phyloP scores from a whole-genome alignment of 495 filamentous ascomycete genomes.

The Penicillium coprophilum region DNA sequence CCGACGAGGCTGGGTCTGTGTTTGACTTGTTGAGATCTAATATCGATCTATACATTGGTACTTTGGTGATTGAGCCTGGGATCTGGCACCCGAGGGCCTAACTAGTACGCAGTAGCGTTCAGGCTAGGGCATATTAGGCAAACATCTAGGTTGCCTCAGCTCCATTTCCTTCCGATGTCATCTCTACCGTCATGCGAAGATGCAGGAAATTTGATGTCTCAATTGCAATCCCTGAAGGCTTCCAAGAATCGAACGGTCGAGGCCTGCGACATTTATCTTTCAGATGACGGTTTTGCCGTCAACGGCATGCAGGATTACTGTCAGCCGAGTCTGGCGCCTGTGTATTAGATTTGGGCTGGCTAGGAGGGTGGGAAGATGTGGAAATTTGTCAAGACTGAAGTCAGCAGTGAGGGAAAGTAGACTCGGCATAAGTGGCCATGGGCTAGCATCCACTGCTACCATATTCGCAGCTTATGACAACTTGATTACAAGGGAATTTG shows the following conservation, averaged over 20 bases:
- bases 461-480: neutral
- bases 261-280: neutral
- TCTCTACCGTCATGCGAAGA: slow-evolving; percentile 10
- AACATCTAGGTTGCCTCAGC: neutral
- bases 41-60: slow-evolving; percentile 11
- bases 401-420: neutral
- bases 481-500: neutral
- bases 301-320: neutral
- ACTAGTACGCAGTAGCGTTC: neutral
- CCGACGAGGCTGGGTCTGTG: slow-evolving; percentile 9
- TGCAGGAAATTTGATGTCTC: slow-evolving; percentile 2
- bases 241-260: slow-evolving; percentile 3
- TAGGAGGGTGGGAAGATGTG: neutral
- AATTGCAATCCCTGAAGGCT: slow-evolving; percentile 3
- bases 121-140: neutral
- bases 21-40: slow-evolving; percentile 3
- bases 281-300: neutral
- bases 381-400: neutral
- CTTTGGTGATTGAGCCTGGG: slow-evolving; percentile 6
- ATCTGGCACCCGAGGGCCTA: slow-evolving; percentile 6
- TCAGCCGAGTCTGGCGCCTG: slow-evolving; percentile 1
- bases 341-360: neutral
- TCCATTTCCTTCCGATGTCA: slow-evolving; percentile 9
- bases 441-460: neutral
- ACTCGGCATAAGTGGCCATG: neutral